phyloP scores from a whole-genome alignment of 2,329 filamentous ascomycete species.

The Fusarium piperis region DNA sequence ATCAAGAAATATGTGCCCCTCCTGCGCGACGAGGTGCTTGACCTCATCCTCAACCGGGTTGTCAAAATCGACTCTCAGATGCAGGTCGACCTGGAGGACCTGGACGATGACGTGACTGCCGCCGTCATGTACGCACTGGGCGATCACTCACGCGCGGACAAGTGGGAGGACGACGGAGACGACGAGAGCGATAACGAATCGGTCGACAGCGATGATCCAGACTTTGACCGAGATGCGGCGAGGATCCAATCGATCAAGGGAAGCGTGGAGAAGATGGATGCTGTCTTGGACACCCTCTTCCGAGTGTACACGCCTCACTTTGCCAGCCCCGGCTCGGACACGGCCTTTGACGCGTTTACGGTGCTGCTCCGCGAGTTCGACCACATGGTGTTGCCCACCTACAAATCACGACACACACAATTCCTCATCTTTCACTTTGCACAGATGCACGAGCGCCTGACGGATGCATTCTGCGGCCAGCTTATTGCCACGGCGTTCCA shows the following conservation, averaged over 20 bases:
- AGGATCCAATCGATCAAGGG: conserved; percentile 78
- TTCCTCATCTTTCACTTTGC: conserved; percentile 97
- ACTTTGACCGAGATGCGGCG: conserved; percentile 69
- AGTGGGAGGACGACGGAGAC: conserved; percentile 63
- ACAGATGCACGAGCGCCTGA: conserved; percentile 80
- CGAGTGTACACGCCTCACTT: conserved; percentile 81
- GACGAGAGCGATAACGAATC: conserved; percentile 78
- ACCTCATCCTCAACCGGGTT: conserved; percentile 83
- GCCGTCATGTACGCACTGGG: conserved; percentile 68
- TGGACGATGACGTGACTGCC: conserved; percentile 87
- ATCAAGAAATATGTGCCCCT: conserved; percentile 82
- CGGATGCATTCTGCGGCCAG: conserved; percentile 83
- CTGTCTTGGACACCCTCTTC: conserved; percentile 88
- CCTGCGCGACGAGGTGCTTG: conserved; percentile 81
- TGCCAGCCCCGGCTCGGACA: conserved; percentile 71
- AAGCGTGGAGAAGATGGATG: conserved; percentile 91
- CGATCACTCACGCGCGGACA: conserved; percentile 36
- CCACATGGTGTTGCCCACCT: conserved; percentile 87
- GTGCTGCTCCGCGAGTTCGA: conserved; percentile 87
- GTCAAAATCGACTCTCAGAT: conserved; percentile 97
- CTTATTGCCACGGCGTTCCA: conserved; percentile 65
- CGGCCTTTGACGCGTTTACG: conserved; percentile 78
- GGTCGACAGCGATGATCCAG: conserved; percentile 74
- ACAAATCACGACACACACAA: conserved; percentile 91
- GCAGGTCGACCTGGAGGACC: conserved; percentile 89